Evolutionary conservation across 441 rosid species (phyloP).

Genomic region (Gossypium gossypioides): DNA sequence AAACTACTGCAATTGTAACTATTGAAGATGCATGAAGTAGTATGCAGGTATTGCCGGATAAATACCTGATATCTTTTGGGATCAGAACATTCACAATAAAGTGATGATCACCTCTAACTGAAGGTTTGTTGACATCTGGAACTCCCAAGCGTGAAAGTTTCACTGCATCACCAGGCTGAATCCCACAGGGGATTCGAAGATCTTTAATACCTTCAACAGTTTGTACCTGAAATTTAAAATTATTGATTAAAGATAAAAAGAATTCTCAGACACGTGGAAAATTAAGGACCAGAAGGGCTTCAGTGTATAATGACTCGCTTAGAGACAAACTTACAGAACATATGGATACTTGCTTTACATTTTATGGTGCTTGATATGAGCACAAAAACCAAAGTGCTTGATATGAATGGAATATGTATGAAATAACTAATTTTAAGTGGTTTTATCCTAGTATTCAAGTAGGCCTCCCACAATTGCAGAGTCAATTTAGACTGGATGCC

Average conservation of each 20-base stretch:
- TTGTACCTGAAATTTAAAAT: conserved; percentile 52
- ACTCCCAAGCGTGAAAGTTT: conserved; percentile 62
- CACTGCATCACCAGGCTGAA: conserved; percentile 73
- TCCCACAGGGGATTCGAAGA: conserved; percentile 66
- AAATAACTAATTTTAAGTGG: background rate
- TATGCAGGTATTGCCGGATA: background rate
- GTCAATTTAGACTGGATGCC: background rate
- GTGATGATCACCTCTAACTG: conserved; percentile 72
- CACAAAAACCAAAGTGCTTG: background rate
- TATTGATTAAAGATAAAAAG: conserved; percentile 4
- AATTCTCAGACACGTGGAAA: background rate
- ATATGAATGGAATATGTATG: background rate
- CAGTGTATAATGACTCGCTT: background rate
- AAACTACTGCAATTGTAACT: background rate
- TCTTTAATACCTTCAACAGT: conserved; percentile 72
- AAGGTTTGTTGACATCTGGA: conserved; percentile 67
- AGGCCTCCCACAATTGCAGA: background rate
- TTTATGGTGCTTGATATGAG: background rate
- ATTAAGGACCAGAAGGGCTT: background rate
- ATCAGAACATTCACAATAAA: conserved; percentile 63
- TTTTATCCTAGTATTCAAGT: background rate
- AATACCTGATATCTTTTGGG: conserved; percentile 69
- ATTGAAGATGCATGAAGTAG: background rate
- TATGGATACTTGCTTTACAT: background rate
- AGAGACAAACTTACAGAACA: background rate